Evolutionary conservation across 352 stramenopile genomes (phyloP).

Genomic region (Phytophthora meadii): DNA sequence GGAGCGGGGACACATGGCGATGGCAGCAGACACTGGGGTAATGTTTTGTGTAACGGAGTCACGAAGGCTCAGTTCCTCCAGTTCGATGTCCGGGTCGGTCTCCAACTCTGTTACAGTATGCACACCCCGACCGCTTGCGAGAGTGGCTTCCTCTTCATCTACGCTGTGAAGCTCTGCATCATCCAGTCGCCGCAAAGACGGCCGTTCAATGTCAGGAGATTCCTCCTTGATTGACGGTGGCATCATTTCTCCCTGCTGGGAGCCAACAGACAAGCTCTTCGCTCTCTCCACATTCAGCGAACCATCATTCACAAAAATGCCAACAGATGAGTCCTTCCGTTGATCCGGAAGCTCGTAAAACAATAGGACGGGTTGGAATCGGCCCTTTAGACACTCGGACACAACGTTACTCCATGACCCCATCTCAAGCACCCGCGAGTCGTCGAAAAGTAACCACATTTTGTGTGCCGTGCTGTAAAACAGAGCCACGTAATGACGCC

Average conservation of each 20-base stretch:
- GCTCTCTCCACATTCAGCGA: constrained; percentile 37
- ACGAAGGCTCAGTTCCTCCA: constrained; percentile 56
- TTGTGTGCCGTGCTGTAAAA: constrained; percentile 90
- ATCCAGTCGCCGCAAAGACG: constrained; percentile 41
- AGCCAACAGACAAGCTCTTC: constrained; percentile 72
- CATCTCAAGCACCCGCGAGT: constrained; percentile 80
- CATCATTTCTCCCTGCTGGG: constrained; percentile 55
- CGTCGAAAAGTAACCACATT: constrained; percentile 89
- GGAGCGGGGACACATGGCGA: constrained; percentile 81
- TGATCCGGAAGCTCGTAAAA: constrained; percentile 88
- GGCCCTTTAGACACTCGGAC: constrained; percentile 73
- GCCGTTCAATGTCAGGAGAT: constrained; percentile 44
- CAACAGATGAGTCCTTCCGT: constrained; percentile 85
- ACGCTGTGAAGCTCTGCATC: constrained; percentile 41
- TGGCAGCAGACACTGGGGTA: constrained; percentile 72
- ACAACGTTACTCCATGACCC: constrained; percentile 82
- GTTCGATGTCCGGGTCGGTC: constrained; percentile 57
- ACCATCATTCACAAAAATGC: constrained; percentile 51
- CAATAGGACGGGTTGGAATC: constrained; percentile 85
- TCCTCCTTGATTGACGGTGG: constrained; percentile 67
- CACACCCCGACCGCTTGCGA: constrained; percentile 18
- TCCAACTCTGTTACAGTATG: constrained; percentile 54
- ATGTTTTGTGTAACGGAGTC: constrained; percentile 77
- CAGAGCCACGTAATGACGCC: constrained; percentile 81
- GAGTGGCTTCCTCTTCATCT: constrained; percentile 36